phyloP scores from a whole-genome alignment of 129 eudicot species.

The Deinandra increscens region DNA sequence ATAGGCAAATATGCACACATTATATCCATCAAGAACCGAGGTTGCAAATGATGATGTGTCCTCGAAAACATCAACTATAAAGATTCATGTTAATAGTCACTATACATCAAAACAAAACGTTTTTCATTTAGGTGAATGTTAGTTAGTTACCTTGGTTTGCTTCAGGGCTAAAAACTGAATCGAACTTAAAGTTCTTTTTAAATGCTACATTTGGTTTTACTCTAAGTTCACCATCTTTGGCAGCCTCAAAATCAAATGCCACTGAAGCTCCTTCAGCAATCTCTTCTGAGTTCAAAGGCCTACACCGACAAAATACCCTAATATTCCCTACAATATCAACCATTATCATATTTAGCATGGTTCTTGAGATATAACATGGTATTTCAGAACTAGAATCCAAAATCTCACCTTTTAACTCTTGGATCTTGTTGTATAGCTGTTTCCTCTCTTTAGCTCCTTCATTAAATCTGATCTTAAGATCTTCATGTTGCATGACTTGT shows the following conservation, averaged over 20 bases:
- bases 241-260: constrained; percentile 76
- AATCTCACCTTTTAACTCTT: constrained; percentile 75
- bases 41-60: constrained; percentile 88
- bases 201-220: constrained; percentile 59
- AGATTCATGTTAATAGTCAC: background rate
- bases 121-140: background rate
- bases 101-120: background rate
- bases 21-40: constrained; percentile 93
- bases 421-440: constrained; percentile 82
- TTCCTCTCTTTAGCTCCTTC: constrained; percentile 74
- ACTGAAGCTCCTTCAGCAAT: constrained; percentile 62
- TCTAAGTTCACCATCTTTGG: constrained; percentile 71
- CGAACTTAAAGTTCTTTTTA: constrained; percentile 69
- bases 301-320: constrained; percentile 92
- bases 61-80: constrained; percentile 78
- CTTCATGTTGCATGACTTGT: constrained; percentile 58
- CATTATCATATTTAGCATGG: constrained; percentile 15
- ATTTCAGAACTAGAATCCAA: background rate
- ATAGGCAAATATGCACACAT: constrained; percentile 92
- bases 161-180: constrained; percentile 82
- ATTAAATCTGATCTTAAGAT: constrained; percentile 60
- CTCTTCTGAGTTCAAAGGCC: constrained; percentile 80
- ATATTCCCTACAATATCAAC: constrained; percentile 63
- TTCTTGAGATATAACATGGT: background rate
- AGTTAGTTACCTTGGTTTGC: constrained; percentile 67